These are phyloP conservation scores for Taphrina sp. DNA, from an alignment of 1,139 yeast genomes.

Conservation along the genomic window DNA sequence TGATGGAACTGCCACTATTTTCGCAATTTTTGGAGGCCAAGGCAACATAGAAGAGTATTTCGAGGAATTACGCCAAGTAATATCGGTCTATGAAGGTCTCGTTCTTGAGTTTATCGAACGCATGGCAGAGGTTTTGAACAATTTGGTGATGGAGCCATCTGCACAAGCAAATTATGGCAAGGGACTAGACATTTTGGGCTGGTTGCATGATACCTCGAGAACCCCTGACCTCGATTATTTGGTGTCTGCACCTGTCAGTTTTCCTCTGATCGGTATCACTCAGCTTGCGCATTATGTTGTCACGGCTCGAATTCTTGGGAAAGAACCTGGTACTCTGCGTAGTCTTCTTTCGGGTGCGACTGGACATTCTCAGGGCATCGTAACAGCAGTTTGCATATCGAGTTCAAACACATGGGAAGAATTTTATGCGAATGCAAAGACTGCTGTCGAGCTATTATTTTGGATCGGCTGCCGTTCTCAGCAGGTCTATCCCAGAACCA, in stretches of 20 bases:
- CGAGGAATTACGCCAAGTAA: constrained; percentile 87
- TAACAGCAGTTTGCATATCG: constrained; percentile 88
- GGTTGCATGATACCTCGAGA: constrained; percentile 81
- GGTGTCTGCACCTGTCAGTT: constrained; percentile 86
- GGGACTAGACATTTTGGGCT: constrained; percentile 80
- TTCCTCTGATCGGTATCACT: constrained; percentile 92
- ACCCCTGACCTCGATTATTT: constrained; percentile 90
- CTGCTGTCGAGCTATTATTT: constrained; percentile 80
- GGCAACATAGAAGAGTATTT: constrained; percentile 98
- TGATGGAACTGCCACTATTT: constrained; percentile 63
- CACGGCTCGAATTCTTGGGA: constrained; percentile 78
- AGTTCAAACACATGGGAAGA: constrained; percentile 83
- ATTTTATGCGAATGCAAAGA: constrained; percentile 66
- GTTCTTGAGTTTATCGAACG: constrained; percentile 67
- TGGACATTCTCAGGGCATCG: constrained; percentile 97
- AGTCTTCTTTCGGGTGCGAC: constrained; percentile 75
- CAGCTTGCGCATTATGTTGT: constrained; percentile 91
- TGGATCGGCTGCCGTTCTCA: constrained; percentile 92
- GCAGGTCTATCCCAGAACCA: constrained; percentile 86
- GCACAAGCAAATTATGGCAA: constrained; percentile 88
- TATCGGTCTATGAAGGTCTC: constrained; percentile 71
- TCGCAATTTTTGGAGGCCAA: constrained; percentile 96
- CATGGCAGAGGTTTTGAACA: constrained; percentile 65
- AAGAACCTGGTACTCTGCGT: constrained; percentile 86
- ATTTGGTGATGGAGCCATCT: constrained; percentile 69